Evolutionary conservation across 805 yeast genomes (phyloP).

Genomic region (Yarrowia sp.): DNA sequence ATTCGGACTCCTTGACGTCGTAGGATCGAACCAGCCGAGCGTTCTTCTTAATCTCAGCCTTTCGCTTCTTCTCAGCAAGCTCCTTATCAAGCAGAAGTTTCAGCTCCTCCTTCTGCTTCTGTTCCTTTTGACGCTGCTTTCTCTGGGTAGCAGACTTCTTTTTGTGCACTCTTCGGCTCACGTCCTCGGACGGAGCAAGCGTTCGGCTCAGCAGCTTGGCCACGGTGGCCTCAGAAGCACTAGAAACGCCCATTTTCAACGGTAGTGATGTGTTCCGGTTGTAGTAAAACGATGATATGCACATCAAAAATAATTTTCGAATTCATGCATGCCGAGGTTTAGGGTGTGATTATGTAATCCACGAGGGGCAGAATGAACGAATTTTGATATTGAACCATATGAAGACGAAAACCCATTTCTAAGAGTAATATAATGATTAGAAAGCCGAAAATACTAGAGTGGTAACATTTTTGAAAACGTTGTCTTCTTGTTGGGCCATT

Average conservation of each 20-base stretch:
- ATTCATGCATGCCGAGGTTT: conserved; percentile 21
- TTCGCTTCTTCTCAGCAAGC: conserved; percentile 23
- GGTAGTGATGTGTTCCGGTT: background rate
- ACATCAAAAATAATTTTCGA: conserved; percentile 30
- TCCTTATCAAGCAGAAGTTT: conserved; percentile 23
- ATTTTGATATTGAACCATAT: too few relatives aligned
- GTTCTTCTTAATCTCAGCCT: conserved; percentile 29
- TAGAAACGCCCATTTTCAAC: conserved; percentile 17
- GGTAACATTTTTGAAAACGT: too few relatives aligned
- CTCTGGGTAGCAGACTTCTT: conserved; percentile 36
- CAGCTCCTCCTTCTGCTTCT: conserved; percentile 26
- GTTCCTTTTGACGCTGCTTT: conserved; percentile 22
- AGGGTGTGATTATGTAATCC: conserved; percentile 1
- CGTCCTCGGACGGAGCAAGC: conserved; percentile 29
- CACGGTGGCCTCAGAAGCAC: conserved; percentile 37
- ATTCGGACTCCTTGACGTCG: conserved; percentile 35
- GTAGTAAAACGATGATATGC: background rate
- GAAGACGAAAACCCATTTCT: too few relatives aligned
- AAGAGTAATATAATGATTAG: too few relatives aligned
- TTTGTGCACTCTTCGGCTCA: conserved; percentile 30
- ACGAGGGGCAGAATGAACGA: too few relatives aligned
- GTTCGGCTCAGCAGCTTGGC: conserved; percentile 31
- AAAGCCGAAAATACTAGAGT: too few relatives aligned
- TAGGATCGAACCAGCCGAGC: conserved; percentile 9
- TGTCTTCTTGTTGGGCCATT: too few relatives aligned